Percentiles rank a stretch among this genome's conserved stretches.
Evolutionary conservation across 805 yeast genomes (phyloP).

Genomic region (Metschnikowia aberdeeniae): DNA sequence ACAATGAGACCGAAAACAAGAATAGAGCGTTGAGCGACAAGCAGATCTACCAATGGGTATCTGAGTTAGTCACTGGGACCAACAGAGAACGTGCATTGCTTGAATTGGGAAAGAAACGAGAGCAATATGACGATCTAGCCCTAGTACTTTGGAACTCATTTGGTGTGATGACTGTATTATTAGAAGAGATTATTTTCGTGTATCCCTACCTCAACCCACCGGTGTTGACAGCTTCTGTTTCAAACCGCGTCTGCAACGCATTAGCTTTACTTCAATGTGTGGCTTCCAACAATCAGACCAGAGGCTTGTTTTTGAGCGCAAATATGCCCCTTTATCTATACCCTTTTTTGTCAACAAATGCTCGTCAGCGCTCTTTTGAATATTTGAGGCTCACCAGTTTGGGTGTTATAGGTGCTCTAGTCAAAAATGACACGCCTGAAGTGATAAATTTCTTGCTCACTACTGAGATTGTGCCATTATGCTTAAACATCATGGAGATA

Average conservation of each 20-base stretch:
- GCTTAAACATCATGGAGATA: constrained; percentile 91
- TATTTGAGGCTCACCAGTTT: constrained; percentile 87
- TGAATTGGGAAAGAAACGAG: constrained; percentile 91
- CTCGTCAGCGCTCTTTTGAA: constrained; percentile 90
- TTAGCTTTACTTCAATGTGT: constrained; percentile 92
- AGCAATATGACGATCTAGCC: constrained; percentile 91
- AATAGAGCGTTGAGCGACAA: constrained; percentile 51
- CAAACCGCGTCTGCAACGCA: constrained; percentile 94
- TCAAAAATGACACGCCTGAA: constrained; percentile 92
- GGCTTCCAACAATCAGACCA: constrained; percentile 90
- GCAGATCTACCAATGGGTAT: constrained; percentile 84
- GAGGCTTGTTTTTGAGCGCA: constrained; percentile 79
- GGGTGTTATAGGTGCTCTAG: constrained; percentile 96
- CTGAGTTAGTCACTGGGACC: constrained; percentile 84
- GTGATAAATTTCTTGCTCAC: constrained; percentile 86
- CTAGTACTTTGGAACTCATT: constrained; percentile 91
- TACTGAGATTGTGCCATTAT: constrained; percentile 95
- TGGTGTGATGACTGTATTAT: constrained; percentile 89
- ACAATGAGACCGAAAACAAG: constrained; percentile 1
- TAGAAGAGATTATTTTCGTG: constrained; percentile 86
- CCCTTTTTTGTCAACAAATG: constrained; percentile 89
- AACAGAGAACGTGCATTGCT: constrained; percentile 89
- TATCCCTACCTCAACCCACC: constrained; percentile 90
- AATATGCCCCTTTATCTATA: constrained; percentile 89
- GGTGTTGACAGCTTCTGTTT: constrained; percentile 73